These are phyloP conservation scores for Metarhizium guizhouense DNA, from an alignment of 2,329 filamentous ascomycete genomes.

Conservation along the genomic window DNA sequence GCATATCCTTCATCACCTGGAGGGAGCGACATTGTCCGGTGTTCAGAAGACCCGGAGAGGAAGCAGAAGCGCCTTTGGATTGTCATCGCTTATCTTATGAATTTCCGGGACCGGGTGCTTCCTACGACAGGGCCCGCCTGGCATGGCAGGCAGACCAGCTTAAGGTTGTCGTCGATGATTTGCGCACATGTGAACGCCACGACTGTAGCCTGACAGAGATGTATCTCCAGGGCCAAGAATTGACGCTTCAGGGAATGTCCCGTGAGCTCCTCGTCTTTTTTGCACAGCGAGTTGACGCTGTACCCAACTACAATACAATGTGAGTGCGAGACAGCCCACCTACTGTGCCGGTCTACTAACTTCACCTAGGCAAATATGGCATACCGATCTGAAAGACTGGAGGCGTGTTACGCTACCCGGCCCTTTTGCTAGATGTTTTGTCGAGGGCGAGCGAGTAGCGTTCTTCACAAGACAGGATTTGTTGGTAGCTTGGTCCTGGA, in stretches of 20 bases:
- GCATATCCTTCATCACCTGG: slow-evolving; percentile 11
- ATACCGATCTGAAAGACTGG: slow-evolving; percentile 12
- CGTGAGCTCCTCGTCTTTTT: not conserved
- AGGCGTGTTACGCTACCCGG: slow-evolving; percentile 13
- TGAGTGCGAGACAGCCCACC: not conserved
- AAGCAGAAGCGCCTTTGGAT: not conserved
- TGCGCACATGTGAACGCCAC: slow-evolving; percentile 11
- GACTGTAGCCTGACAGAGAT: slow-evolving; percentile 10
- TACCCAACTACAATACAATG: slow-evolving; percentile 3
- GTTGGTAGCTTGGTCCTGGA: slow-evolving; percentile 16
- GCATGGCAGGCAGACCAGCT: slow-evolving; percentile 16
- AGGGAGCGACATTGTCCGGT: not conserved
- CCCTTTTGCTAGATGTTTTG: slow-evolving; percentile 8
- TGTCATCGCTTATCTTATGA: slow-evolving; percentile 4
- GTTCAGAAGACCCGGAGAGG: not conserved
- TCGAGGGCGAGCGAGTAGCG: slow-evolving; percentile 11
- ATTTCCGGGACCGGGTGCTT: slow-evolving; percentile 5
- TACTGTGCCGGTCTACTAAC: not conserved
- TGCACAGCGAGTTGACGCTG: not conserved
- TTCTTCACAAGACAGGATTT: slow-evolving; percentile 13
- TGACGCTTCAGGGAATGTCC: slow-evolving; percentile 13
- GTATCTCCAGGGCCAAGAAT: slow-evolving; percentile 9
- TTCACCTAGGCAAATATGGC: slow-evolving; percentile 11
- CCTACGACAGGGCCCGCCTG: slow-evolving; percentile 16
- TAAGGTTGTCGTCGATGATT: slow-evolving; percentile 16